Evolutionary conservation across 2,329 filamentous ascomycete species (phyloP).

Genomic region (Pseudocercospora macadamiae): DNA sequence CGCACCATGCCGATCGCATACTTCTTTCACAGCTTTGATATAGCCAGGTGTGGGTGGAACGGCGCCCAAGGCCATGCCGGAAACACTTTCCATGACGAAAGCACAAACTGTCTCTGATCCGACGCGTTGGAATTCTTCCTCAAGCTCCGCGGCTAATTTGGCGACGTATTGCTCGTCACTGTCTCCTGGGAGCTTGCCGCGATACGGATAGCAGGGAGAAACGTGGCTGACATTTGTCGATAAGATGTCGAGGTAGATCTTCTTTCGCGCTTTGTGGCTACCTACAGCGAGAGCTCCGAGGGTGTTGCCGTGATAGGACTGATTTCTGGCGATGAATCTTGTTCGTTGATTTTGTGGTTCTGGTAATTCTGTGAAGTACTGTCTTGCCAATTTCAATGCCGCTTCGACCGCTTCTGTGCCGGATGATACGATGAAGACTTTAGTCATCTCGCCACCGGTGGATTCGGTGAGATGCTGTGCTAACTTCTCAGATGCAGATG

Average conservation of each 20-base stretch:
- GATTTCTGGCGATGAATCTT: slow-evolving; percentile 50
- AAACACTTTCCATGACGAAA: slow-evolving; percentile 57
- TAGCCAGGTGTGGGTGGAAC: slow-evolving; percentile 58
- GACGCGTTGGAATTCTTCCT: slow-evolving; percentile 51
- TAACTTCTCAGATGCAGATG: slow-evolving; percentile 55
- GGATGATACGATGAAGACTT: slow-evolving; percentile 59
- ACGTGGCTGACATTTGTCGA: slow-evolving; percentile 36
- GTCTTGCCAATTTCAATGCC: slow-evolving; percentile 53
- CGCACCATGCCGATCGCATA: slow-evolving; percentile 60
- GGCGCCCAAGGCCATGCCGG: slow-evolving; percentile 51
- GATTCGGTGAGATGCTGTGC: slow-evolving; percentile 51
- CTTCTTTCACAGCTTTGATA: slow-evolving; percentile 54
- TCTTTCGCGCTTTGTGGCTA: slow-evolving; percentile 38
- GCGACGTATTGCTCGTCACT: slow-evolving; percentile 46
- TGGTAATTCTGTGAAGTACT: slow-evolving; percentile 51
- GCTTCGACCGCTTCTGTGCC: slow-evolving; percentile 51
- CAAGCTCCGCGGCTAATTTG: slow-evolving; percentile 50
- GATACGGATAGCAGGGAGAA: slow-evolving; percentile 41
- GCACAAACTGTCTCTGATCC: slow-evolving; percentile 53
- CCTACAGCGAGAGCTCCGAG: slow-evolving; percentile 51
- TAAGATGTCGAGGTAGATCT: slow-evolving; percentile 40
- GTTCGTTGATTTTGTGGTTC: slow-evolving; percentile 47
- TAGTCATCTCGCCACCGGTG: slow-evolving; percentile 54
- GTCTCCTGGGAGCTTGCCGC: slow-evolving; percentile 40
- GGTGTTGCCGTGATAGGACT: slow-evolving; percentile 57